Evolutionary conservation across 257 asterid genomes (phyloP).

Genomic region (Ophiorrhiza pumila): DNA sequence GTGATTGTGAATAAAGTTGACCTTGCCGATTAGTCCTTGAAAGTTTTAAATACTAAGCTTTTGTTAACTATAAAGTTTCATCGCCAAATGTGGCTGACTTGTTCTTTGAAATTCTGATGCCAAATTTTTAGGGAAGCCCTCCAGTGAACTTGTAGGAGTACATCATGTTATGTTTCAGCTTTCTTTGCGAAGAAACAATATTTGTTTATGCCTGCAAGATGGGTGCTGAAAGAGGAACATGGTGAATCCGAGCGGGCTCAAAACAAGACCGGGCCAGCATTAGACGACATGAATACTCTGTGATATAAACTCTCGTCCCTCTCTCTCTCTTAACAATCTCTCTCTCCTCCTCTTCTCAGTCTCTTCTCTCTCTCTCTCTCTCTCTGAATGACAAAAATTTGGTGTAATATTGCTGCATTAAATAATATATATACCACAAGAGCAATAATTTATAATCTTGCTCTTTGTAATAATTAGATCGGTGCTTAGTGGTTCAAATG

Average conservation of each 20-base stretch:
- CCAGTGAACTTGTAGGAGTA: conserved; percentile 60
- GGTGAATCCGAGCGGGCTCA: background rate
- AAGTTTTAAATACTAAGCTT: background rate
- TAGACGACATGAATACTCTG: no score
- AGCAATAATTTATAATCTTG: background rate
- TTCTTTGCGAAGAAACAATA: background rate
- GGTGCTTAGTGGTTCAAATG: conserved; percentile 1
- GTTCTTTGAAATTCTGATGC: conserved; percentile 4
- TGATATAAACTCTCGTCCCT: no score
- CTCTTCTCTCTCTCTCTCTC: background rate
- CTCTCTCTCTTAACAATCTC: no score
- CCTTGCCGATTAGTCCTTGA: background rate
- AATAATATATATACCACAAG: background rate
- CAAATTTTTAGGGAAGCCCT: conserved; percentile 58
- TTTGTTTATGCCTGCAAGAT: conserved; percentile 1
- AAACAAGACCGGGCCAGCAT: conserved; percentile 1
- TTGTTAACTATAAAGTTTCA: background rate
- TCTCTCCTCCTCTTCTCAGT: no score
- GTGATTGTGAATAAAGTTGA: background rate
- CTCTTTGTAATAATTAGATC: conserved; percentile 3
- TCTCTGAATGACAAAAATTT: background rate
- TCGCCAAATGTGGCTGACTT: conserved; percentile 18
- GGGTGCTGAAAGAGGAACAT: background rate
- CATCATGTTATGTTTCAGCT: conserved; percentile 1
- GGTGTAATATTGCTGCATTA: background rate